Evolutionary conservation across 176 grass and related monocot species (phyloP), one percentile per base, ranked within the genome.

Genomic region (Luzula sylvatica): DNA sequence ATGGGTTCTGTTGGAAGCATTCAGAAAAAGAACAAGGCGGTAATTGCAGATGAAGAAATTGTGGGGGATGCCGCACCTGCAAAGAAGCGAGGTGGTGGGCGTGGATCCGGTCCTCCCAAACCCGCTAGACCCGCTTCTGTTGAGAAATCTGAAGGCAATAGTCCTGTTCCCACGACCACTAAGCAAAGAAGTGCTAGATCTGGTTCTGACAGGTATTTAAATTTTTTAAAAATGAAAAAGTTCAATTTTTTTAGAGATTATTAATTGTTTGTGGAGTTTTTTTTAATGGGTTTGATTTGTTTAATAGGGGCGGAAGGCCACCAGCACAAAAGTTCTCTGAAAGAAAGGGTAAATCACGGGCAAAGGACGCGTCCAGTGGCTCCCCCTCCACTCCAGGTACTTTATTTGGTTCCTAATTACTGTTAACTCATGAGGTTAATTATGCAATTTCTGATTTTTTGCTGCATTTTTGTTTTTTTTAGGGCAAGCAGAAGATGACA

Each of bases 131-230:
- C 76, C 76, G 55, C 53, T 76, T 71, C 79, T 56, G 44, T 77
- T 67, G 83, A 74, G 40, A 94, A 94, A 60, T 71, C 69, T 61
- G 88, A 87, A 66, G 60, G 15, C 26, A n/a, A n/a, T n/a, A n/a
- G n/a, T n/a, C n/a, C n/a, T 83, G 68, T 81, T 29, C 59, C n/a
- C 67, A 62, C 69, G 0, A 78, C 56, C 27, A 80, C 79, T 56
- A 83, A 87, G 77, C 88, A 94, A 74, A 77, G 76, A 70, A 94
- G 83, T 70, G 66, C 61, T 55, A 77, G 88, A 68, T 76, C 58
- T 71, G 79, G 71, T 50, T 58, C 71, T 35, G 88, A 87, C 69
- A 82, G 83, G 78, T 80, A 77, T 1, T 11, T 17, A 23, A 50
- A 8, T 8, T 52, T 30, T 65, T 42, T 76, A 56, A 61, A 55